Conservation (phyloP, 2,329 filamentous ascomycete genomes). For the Penicillium sp. region DNA sequence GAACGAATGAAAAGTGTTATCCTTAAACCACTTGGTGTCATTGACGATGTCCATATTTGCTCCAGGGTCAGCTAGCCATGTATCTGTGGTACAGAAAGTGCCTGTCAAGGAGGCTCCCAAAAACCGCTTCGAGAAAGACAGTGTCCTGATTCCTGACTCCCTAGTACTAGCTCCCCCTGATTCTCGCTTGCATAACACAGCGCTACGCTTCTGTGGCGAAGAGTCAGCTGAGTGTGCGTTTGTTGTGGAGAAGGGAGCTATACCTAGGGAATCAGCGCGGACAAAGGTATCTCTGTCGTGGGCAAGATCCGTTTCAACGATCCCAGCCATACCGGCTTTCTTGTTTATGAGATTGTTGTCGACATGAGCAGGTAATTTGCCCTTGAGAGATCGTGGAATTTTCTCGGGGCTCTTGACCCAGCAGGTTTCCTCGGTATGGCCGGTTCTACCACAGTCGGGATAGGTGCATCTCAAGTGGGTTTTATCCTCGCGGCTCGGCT, state of each 20-base stretch:
- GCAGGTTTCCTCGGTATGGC: too few relatives aligned
- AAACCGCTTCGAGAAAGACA: not conserved
- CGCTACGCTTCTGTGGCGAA: not conserved
- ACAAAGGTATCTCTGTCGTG: too few relatives aligned
- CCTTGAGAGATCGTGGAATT: too few relatives aligned
- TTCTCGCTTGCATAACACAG: not conserved
- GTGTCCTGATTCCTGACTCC: not conserved
- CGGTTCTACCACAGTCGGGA: not conserved
- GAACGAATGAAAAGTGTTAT: not conserved
- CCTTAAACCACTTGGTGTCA: not conserved
- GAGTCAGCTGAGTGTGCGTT: not conserved
- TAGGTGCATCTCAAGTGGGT: too few relatives aligned
- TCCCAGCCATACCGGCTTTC: too few relatives aligned
- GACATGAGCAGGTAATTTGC: too few relatives aligned
- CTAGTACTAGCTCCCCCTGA: not conserved
- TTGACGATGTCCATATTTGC: not conserved
- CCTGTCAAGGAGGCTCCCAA: not conserved
- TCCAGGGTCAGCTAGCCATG: not conserved
- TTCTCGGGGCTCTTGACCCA: too few relatives aligned
- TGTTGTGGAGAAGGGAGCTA: not conserved
- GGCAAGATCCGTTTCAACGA: too few relatives aligned
- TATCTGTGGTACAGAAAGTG: not conserved
- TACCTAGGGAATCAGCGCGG: too few relatives aligned
- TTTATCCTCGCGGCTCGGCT: too few relatives aligned
- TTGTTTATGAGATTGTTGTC: too few relatives aligned